Conservation (phyloP, 2,329 filamentous ascomycete genomes). For the Pleoardoris graminearum region DNA sequence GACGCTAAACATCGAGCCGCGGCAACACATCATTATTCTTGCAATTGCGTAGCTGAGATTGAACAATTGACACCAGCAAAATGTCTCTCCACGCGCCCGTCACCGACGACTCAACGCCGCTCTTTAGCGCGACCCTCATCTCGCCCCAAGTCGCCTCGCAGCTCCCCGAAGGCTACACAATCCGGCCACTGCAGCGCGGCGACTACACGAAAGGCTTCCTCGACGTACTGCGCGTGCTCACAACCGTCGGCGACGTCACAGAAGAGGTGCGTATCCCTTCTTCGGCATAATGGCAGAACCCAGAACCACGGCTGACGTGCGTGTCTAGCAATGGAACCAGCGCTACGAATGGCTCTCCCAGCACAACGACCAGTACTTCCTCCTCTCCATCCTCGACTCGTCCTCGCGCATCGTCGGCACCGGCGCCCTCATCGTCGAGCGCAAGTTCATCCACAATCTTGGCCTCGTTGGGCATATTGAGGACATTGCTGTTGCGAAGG, state of each 20-base stretch:
- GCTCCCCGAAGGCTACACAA: constrained; percentile 78
- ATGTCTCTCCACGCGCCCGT: constrained; percentile 20
- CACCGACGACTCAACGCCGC: constrained; percentile 52
- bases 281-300: background rate
- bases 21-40: background rate
- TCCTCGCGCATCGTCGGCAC: constrained; percentile 78
- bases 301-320: background rate
- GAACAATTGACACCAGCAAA: background rate
- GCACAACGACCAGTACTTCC: constrained; percentile 78
- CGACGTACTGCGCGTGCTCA: constrained; percentile 87
- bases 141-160: constrained; percentile 71
- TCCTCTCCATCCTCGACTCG: constrained; percentile 81
- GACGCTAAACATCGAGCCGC: background rate
- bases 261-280: constrained; percentile 55
- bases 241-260: constrained; percentile 85
- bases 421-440: constrained; percentile 86
- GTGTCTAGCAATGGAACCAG: constrained; percentile 62
- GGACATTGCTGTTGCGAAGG: constrained; percentile 92
- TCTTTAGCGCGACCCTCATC: constrained; percentile 79
- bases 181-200: constrained; percentile 75
- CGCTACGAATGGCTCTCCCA: constrained; percentile 81
- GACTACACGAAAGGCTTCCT: constrained; percentile 86
- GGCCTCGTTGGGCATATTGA: constrained; percentile 93
- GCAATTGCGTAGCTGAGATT: background rate
- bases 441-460: constrained; percentile 86